Conservation (phyloP, 2,329 filamentous ascomycete species). For the Chalaropsis ovoidea region DNA sequence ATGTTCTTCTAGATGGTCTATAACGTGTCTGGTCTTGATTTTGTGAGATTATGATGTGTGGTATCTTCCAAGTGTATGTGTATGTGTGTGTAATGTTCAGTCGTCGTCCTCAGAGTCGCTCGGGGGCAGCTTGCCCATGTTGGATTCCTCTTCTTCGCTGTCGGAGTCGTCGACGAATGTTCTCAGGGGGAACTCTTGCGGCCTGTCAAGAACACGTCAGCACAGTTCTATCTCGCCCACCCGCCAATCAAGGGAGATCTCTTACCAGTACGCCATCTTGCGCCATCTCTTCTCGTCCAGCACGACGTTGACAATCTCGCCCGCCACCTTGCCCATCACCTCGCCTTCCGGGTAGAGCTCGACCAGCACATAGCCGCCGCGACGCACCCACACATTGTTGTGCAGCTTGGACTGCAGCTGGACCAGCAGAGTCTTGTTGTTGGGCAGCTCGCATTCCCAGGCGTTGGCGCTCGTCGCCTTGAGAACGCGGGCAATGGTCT, state of each 20-base stretch:
- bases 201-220: conserved; percentile 31
- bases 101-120: conserved; percentile 64
- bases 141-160: conserved; percentile 63
- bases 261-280: conserved; percentile 76
- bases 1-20: not conserved
- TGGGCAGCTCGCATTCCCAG: conserved; percentile 66
- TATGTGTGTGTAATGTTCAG: conserved; percentile 13
- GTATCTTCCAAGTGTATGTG: not conserved
- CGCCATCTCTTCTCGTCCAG: conserved; percentile 86
- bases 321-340: conserved; percentile 66
- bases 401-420: conserved; percentile 80
- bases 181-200: conserved; percentile 63
- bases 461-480: conserved; percentile 83
- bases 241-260: not conserved
- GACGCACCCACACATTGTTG: conserved; percentile 86
- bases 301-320: conserved; percentile 88
- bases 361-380: conserved; percentile 76
- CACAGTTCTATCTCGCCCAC: not conserved
- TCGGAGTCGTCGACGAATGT: conserved; percentile 31
- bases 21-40: not conserved
- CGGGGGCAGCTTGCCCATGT: conserved; percentile 74
- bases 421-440: conserved; percentile 55
- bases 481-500: conserved; percentile 62
- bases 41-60: not conserved
- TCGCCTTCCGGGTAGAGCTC: conserved; percentile 55